These are phyloP conservation scores for Leishmania tarentolae DNA, from an alignment of 208 protist genomes.

Conservation along the genomic window DNA sequence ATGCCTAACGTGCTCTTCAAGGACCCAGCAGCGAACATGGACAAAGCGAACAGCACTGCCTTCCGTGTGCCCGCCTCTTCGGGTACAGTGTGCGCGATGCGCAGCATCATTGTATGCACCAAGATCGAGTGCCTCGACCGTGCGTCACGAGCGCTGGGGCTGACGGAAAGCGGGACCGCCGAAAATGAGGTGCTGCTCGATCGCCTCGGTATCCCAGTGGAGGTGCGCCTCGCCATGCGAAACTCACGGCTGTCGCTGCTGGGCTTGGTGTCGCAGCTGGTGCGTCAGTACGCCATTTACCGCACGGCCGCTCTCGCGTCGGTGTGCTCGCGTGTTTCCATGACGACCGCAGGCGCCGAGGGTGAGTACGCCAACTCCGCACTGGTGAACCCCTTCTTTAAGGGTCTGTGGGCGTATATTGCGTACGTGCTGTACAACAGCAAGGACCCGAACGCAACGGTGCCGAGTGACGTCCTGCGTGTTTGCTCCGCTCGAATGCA, in stretches of 20 bases:
- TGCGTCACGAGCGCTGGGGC: slow-evolving; percentile 36
- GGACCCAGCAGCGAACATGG: slow-evolving; percentile 26
- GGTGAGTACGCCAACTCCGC: slow-evolving; percentile 31
- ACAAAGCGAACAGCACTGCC: slow-evolving; percentile 33
- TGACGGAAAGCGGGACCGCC: slow-evolving; percentile 10
- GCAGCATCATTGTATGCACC: slow-evolving; percentile 70
- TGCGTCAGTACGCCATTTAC: slow-evolving; percentile 74
- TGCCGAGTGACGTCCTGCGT: slow-evolving; percentile 35
- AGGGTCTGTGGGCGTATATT: slow-evolving; percentile 56
- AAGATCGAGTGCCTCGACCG: slow-evolving; percentile 72
- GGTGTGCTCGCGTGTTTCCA: slow-evolving; percentile 64
- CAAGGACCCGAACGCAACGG: slow-evolving; percentile 7
- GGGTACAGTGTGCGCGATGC: slow-evolving; percentile 44
- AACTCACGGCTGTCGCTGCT: slow-evolving; percentile 48
- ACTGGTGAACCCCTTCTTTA: slow-evolving; percentile 77
- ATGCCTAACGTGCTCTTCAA: slow-evolving; percentile 17
- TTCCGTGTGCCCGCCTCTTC: slow-evolving; percentile 37
- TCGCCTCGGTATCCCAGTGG: slow-evolving; percentile 20
- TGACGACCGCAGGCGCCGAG: slow-evolving; percentile 35
- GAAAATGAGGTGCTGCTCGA: slow-evolving; percentile 44
- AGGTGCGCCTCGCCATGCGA: slow-evolving; percentile 37
- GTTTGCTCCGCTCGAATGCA: slow-evolving; percentile 59
- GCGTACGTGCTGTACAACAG: slow-evolving; percentile 24
- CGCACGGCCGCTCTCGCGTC: slow-evolving; percentile 59
- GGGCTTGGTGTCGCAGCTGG: slow-evolving; percentile 65